phyloP scores from a whole-genome alignment of 352 stramenopile genomes.

The Plasmopara viticola region DNA sequence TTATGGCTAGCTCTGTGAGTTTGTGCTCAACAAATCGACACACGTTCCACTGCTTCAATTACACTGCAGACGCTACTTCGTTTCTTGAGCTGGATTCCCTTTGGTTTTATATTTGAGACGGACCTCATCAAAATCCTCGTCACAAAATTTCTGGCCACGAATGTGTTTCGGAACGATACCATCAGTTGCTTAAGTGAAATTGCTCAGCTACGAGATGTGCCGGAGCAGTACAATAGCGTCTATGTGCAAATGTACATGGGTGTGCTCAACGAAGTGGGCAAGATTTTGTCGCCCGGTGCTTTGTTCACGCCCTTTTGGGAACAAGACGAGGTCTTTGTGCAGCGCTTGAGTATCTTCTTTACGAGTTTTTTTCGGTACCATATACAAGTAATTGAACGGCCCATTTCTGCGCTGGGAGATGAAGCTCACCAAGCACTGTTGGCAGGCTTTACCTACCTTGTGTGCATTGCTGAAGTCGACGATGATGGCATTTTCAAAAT shows the following conservation, averaged over 20 bases:
- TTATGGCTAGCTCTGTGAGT: constrained; percentile 90
- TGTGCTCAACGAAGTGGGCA: constrained; percentile 90
- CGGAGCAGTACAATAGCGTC: constrained; percentile 88
- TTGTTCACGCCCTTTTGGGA: constrained; percentile 92
- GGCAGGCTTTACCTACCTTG: constrained; percentile 90
- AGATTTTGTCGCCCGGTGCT: constrained; percentile 87
- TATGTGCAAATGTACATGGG: constrained; percentile 94
- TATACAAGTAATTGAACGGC: constrained; percentile 91
- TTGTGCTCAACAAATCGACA: constrained; percentile 94
- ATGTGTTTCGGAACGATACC: constrained; percentile 94
- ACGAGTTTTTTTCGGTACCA: constrained; percentile 93
- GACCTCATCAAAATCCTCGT: constrained; percentile 93
- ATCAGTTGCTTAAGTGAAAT: constrained; percentile 99
- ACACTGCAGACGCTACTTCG: constrained; percentile 96
- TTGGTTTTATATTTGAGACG: constrained; percentile 98
- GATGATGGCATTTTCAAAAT: constrained; percentile 98
- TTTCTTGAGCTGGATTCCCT: constrained; percentile 98
- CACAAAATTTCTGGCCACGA: constrained; percentile 94
- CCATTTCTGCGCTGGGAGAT: constrained; percentile 67
- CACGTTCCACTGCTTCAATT: constrained; percentile 91
- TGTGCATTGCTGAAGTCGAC: constrained; percentile 88
- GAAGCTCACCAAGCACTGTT: constrained; percentile 89
- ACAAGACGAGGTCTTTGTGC: constrained; percentile 95
- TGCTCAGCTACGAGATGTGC: constrained; percentile 89
- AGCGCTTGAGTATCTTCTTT: constrained; percentile 96